Evolutionary conservation across 495 filamentous ascomycete species (phyloP).

Genomic region (Penicillium tannophilum): DNA sequence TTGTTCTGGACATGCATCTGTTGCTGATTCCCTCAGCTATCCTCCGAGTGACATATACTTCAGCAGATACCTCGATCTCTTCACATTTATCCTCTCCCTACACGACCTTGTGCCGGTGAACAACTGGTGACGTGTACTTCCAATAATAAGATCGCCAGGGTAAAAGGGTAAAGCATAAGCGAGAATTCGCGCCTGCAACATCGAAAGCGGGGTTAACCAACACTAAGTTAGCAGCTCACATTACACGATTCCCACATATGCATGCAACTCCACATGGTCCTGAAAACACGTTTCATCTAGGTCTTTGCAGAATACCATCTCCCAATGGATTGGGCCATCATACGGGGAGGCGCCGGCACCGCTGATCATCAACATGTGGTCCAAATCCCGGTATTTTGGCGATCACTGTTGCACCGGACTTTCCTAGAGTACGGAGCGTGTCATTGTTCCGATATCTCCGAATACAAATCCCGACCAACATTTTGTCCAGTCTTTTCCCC

Average conservation of each 20-base stretch:
- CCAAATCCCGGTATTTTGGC: not conserved
- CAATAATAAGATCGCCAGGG: no score
- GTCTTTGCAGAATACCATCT: not conserved
- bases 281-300: not conserved
- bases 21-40: no score
- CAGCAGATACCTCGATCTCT: no score
- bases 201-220: not conserved
- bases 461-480: not conserved
- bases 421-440: no score
- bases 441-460: not conserved
- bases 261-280: not conserved
- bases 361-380: not conserved
- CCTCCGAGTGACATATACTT: no score
- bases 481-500: not conserved
- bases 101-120: no score
- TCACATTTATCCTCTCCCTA: no score
- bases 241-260: not conserved
- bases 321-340: not conserved
- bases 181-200: not conserved
- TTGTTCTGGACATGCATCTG: no score
- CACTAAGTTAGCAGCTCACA: not conserved
- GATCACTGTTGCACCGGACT: not conserved
- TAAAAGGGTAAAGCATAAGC: no score
- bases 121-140: no score
- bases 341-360: no score